Percentiles rank a stretch among this genome's conserved stretches.
Evolutionary conservation across 257 asterid species (phyloP).

Genomic region (Fraxinus pennsylvanica): DNA sequence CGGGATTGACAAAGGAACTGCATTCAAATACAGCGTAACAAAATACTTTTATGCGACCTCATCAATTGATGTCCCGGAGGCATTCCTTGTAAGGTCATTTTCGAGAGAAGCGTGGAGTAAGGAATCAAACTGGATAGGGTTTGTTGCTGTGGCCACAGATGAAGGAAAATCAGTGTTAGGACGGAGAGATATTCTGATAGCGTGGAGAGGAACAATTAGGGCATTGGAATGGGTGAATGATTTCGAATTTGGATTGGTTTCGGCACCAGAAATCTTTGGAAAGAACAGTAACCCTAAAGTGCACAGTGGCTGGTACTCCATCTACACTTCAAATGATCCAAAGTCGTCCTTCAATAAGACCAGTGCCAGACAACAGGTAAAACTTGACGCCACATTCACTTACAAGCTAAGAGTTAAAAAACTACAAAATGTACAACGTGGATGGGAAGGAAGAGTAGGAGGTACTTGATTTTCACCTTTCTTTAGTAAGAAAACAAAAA

Average conservation of each 20-base stretch:
- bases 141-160: constrained; percentile 79
- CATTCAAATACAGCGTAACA: constrained; percentile 53
- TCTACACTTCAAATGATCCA: constrained; percentile 73
- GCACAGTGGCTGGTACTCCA: constrained; percentile 76
- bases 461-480: not conserved
- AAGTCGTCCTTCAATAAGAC: constrained; percentile 53
- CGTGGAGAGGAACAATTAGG: constrained; percentile 79
- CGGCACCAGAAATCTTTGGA: constrained; percentile 61
- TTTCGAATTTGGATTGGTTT: constrained; percentile 46
- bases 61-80: constrained; percentile 54
- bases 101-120: constrained; percentile 78
- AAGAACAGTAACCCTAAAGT: constrained; percentile 37
- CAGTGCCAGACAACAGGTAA: constrained; percentile 77
- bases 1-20: constrained; percentile 49
- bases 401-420: not conserved
- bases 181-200: constrained; percentile 71
- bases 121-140: constrained; percentile 93
- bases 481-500: not conserved
- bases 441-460: not conserved
- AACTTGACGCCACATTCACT: not conserved
- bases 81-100: constrained; percentile 60
- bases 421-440: not conserved
- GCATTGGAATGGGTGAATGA: constrained; percentile 75
- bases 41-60: constrained; percentile 75
- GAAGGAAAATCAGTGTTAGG: constrained; percentile 64